Evolutionary conservation across 140 eudicot genomes (phyloP).

Genomic region (Ambrosia hybrid): DNA sequence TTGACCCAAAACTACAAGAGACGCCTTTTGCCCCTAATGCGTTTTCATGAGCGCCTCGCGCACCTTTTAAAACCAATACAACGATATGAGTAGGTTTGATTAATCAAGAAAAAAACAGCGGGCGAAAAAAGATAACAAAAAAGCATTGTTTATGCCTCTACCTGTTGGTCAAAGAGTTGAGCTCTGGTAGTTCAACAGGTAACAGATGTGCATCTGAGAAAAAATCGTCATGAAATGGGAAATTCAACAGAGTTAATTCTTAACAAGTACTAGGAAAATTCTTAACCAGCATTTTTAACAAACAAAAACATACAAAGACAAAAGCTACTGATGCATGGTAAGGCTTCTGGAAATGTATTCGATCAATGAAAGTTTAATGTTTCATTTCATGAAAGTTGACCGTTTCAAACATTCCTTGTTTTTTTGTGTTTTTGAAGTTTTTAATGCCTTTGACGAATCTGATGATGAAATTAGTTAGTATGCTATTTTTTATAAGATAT

Average conservation of each 20-base stretch:
- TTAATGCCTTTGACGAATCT: too few species aligned
- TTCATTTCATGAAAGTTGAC: too few species aligned
- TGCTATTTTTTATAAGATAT: too few species aligned
- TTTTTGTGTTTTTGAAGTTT: too few species aligned
- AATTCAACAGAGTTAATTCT: neutral
- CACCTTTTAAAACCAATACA: too few species aligned
- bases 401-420: too few species aligned
- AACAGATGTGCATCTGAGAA: slow-evolving; percentile 88
- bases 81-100: slow-evolving; percentile 5
- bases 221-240: slow-evolving; percentile 13
- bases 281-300: neutral
- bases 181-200: slow-evolving; percentile 90
- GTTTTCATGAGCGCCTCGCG: too few species aligned
- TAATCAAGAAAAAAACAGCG: neutral
- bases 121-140: neutral
- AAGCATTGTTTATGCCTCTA: slow-evolving; percentile 21
- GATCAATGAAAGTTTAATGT: neutral
- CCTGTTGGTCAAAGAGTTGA: slow-evolving; percentile 80
- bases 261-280: neutral
- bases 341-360: neutral
- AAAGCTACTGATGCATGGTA: neutral
- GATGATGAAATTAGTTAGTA: too few species aligned
- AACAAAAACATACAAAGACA: slow-evolving; percentile 1
- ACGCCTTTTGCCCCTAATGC: too few species aligned
- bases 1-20: too few species aligned